phyloP scores from a whole-genome alignment of 306 rosid genomes.

The Leucaena leucocephala region DNA sequence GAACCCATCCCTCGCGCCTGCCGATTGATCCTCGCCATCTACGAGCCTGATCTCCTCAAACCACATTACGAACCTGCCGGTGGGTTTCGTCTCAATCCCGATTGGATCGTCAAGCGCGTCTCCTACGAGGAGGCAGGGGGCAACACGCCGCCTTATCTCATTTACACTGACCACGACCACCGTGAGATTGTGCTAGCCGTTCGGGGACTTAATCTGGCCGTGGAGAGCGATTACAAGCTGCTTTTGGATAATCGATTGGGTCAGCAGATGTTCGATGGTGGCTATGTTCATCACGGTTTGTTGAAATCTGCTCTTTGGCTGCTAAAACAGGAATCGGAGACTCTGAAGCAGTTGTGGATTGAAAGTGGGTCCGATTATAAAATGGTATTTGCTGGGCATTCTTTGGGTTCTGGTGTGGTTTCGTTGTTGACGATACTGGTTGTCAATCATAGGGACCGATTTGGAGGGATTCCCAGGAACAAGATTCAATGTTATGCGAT shows the following conservation, averaged over 20 bases:
- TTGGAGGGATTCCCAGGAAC: constrained; percentile 75
- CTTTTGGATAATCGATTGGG: constrained; percentile 70
- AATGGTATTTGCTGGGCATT: constrained; percentile 87
- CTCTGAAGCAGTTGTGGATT: constrained; percentile 62
- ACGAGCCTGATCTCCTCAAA: constrained; percentile 70
- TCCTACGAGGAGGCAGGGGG: constrained; percentile 59
- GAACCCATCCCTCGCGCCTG: constrained; percentile 76
- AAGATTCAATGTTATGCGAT: constrained; percentile 72
- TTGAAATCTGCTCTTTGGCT: constrained; percentile 84
- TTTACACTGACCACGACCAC: constrained; percentile 71
- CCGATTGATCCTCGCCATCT: constrained; percentile 77
- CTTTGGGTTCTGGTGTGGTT: constrained; percentile 91
- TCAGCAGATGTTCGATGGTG: constrained; percentile 84
- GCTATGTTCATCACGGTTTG: constrained; percentile 83
- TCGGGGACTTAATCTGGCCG: constrained; percentile 72
- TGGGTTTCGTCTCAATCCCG: constrained; percentile 69
- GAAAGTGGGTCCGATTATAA: constrained; percentile 61
- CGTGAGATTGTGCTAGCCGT: constrained; percentile 77
- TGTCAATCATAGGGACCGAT: constrained; percentile 57
- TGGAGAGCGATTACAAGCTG: constrained; percentile 76
- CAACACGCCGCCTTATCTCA: constrained; percentile 76
- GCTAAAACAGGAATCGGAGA: constrained; percentile 74
- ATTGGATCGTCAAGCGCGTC: constrained; percentile 63
- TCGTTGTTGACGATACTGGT: constrained; percentile 69
- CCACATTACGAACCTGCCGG: constrained; percentile 43